Evolutionary conservation across 2,329 filamentous ascomycete genomes (phyloP), one percentile per base, ranked within the genome.

Genomic region (Arthrobotrys megalospora): DNA sequence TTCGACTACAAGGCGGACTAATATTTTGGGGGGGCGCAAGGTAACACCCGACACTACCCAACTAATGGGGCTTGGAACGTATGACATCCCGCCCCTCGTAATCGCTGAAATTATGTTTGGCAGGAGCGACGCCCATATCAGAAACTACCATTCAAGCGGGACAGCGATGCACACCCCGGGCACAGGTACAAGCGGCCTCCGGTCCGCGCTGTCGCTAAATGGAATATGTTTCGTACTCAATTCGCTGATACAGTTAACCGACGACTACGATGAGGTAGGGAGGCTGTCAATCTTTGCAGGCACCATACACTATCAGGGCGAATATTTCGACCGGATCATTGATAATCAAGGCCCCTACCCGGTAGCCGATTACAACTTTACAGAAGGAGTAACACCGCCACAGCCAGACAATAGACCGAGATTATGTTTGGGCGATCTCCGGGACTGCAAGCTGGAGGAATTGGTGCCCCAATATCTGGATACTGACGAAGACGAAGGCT

Each of bases 211-310:
- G 5, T 28, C 24, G 24, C 24, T 28, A 43, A 69, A 48, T 21
- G 65, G 65, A 1, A 32, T 48, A 1, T 69, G 65, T n/a, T 60
- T 47, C 14, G 65, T 32, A 6, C 19, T 36, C 10, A 52, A 48
- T 6, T 14, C 21, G 1, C n/a, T 69, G 6, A 14, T 69, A 19
- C 3, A 38, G 12, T 8, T 48, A 21, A 69, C 50, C 2, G 50
- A 60, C 6, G 38, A 69, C n/a, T 36, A 12, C 8, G 65, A 69
- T n/a, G 16, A 58, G 11, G 36, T 48, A 5, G 65, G 64, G 10
- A 50, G 14, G 19, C 1, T 69, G 5, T 41, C 34, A 8, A 34
- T 69, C 2, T 69, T 60, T 16, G 16, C 38, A 1, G 52, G 65
- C 6, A 21, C 21, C 7, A 69, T 69, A n/a, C 36, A 69, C 7